phyloP scores from a whole-genome alignment of 371 early-diverging fungal species.

The Rhizomucor pusillus region DNA sequence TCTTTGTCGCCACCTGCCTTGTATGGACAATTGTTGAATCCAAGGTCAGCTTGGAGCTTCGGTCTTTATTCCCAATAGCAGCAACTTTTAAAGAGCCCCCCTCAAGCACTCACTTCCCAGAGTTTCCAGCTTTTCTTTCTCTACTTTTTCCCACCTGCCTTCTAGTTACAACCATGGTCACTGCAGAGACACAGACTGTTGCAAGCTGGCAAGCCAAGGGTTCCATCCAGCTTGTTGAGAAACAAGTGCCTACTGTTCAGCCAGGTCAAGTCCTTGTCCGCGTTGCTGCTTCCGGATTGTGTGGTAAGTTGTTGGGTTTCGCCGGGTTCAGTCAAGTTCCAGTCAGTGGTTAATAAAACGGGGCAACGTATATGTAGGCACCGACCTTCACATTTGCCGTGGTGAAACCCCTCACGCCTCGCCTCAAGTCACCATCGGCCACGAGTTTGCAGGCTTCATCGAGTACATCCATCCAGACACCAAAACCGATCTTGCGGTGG shows the following conservation, averaged over 20 bases:
- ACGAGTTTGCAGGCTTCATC: slow-evolving; percentile 54
- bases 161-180: slow-evolving; percentile 8
- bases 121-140: not conserved
- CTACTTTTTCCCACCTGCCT: not conserved
- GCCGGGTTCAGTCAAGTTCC: not conserved
- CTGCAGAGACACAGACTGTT: slow-evolving; percentile 29
- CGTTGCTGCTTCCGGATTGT: slow-evolving; percentile 58
- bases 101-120: not conserved
- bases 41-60: not conserved
- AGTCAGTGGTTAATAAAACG: not conserved
- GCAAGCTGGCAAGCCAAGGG: slow-evolving; percentile 56
- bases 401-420: slow-evolving; percentile 60
- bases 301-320: slow-evolving; percentile 29
- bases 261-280: slow-evolving; percentile 49
- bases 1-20: not conserved
- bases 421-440: slow-evolving; percentile 50
- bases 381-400: slow-evolving; percentile 56
- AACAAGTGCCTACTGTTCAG: slow-evolving; percentile 31
- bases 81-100: not conserved
- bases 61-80: not conserved
- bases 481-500: slow-evolving; percentile 24
- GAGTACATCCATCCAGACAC: slow-evolving; percentile 48
- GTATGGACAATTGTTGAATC: not conserved
- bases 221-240: slow-evolving; percentile 37
- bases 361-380: slow-evolving; percentile 21